Evolutionary conservation across 2,329 filamentous ascomycete species (phyloP), one percentile per base, ranked within the genome.

Genomic region (Arthrobotrys conoides): DNA sequence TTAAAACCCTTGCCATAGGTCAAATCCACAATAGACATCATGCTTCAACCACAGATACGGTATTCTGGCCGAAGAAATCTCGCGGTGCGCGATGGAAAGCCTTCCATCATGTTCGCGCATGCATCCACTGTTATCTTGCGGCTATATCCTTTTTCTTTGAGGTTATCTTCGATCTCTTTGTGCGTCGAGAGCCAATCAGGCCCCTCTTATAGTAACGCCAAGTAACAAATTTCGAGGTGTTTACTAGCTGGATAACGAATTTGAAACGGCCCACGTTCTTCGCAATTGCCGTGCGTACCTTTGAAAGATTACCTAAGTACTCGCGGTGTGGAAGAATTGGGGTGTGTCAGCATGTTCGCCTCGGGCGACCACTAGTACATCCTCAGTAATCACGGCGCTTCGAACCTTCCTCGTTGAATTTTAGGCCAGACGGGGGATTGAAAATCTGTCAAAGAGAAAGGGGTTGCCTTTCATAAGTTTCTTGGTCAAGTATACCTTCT

Each of bases 271-370:
- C 24, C 24, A 14, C 18, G 30, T 38, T 9, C 51, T 38, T 59
- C 53, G 53, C 53, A 41, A 41, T 59, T 59, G n/a, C 53, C 53
- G 53, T 59, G 53, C 9, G 53, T 59, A 38, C 53, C 53, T 38
- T 12, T 22, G 18, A 1, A 3, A 14, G n/a, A 59, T 59, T 59
- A 59, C 33, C 22, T 59, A 59, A 59, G 53, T 20, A 3, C n/a
- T 12, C 18, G n/a, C n/a, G 4, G 6, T 9, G 53, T 38, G 30
- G 33, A 22, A 22, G 1, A 38, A 38, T 22, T 36, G 53, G 30
- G 20, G 36, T 44, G 33, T 61, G 57, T 61, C 57, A 61, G 57
- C 57, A 44, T 22, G 14, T 61, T 61, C 57, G 57, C 57, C 18
- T 24, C 10, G 20, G 1, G 36, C 57, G 57, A 61, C 30, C 14